Evolutionary conservation across 352 stramenopile species (phyloP).

Genomic region (Phytophthora lateralis): DNA sequence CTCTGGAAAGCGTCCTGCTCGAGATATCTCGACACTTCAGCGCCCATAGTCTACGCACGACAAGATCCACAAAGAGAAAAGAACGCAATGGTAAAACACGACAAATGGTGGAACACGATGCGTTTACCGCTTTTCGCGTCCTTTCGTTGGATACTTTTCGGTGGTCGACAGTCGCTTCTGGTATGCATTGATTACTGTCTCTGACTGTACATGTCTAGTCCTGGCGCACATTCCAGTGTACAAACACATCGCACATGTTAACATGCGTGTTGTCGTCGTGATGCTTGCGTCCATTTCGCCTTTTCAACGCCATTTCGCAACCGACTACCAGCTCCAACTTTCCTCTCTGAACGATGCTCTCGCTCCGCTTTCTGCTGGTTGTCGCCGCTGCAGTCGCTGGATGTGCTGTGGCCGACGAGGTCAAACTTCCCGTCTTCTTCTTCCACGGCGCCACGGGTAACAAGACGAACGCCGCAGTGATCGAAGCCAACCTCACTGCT

Average conservation of each 20-base stretch:
- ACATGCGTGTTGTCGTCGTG: too few species aligned
- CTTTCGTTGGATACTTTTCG: constrained; percentile 33
- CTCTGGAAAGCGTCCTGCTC: constrained; percentile 47
- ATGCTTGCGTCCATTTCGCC: constrained; percentile 13
- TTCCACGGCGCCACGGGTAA: constrained; percentile 56
- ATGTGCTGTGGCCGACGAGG: constrained; percentile 19
- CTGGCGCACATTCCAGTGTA: too few species aligned
- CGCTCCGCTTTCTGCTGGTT: constrained; percentile 24
- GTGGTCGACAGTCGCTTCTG: constrained; percentile 10
- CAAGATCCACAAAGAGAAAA: not conserved
- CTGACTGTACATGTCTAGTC: too few species aligned
- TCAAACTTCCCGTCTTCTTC: constrained; percentile 54
- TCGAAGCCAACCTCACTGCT: constrained; percentile 45
- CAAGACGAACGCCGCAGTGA: constrained; percentile 32
- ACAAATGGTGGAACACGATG: not conserved
- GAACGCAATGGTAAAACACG: constrained; percentile 1
- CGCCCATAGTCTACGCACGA: constrained; percentile 34
- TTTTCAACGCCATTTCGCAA: constrained; percentile 20
- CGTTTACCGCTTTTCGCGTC: constrained; percentile 6
- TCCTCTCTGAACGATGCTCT: constrained; percentile 21
- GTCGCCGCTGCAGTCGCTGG: constrained; percentile 13
- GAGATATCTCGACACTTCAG: constrained; percentile 46
- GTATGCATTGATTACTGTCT: too few species aligned
- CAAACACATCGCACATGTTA: too few species aligned
- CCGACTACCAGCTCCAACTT: not conserved